Base-by-base conservation (phyloP, 2,329 filamentous ascomycete species). In the Herpotrichia juniperi region DNA sequence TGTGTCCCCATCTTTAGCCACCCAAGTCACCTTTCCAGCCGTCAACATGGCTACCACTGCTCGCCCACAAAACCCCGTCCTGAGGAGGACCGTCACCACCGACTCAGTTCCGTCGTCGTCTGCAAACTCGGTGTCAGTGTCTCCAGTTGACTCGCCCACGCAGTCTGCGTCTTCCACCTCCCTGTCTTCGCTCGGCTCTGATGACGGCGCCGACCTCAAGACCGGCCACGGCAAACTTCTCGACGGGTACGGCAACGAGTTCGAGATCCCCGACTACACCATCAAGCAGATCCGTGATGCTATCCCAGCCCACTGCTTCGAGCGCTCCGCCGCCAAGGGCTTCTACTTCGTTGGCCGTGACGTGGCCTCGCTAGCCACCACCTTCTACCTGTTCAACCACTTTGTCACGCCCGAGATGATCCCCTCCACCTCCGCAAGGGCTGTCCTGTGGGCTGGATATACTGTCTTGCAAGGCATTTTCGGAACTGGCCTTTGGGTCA, bases 231-330 rank as follows among this genome's bases (percentile, higher is more conserved):
- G 84, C 66, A 85, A 87, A 74, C 84, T 99, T 63, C 69, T 94
- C 59, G 93, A 99, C 79, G 93, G 91, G 11, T 94, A 96, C 74
- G 94, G 94, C 77, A 96, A 97, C 77, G 84, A 92, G 69, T 99
- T 99, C 81, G 82, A 91, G 76, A 83, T 96, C 51, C 94, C 94
- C 63, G 88, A 97, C 78, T 99, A 89, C 81, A 96, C 92, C 72
- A 96, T 99, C 83, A 96, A 96, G 83, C 86, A 99, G 73, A 93
- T 99, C 73, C 88, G 91, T 69, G 90, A 96, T 78, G 94, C 94
- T 74, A 99, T 99, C 64, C 94, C 94, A 60, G 91, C 93, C 78
- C 94, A 97, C 83, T 99, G 94, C 84, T 97, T 89, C 76, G 83
- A 97, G 81, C 89, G 94, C 56, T 96, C 91, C 42, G 90, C 85